Evolutionary conservation across 2,329 filamentous ascomycete genomes (phyloP), one percentile per base, ranked within the genome.

Genomic region (Aspergillus brasiliensis): DNA sequence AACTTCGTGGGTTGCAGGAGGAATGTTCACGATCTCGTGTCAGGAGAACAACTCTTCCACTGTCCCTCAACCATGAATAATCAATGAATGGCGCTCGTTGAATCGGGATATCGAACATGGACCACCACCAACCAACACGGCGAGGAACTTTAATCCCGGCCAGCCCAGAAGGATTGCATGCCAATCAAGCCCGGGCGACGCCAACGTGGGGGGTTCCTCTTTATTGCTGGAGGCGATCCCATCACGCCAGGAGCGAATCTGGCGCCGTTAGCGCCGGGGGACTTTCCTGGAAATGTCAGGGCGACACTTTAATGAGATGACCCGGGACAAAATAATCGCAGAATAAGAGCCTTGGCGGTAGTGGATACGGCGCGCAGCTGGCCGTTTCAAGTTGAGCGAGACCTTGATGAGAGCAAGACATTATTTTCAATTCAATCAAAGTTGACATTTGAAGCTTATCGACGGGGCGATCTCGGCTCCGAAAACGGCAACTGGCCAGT

Each of bases 121-220:
- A 44, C 40, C 40, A 44, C 40, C 8, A 42, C 38, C 15, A 44
- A 42, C 38, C 15, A 44, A 10, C 40, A 44, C n/a, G 17, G 21
- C 40, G 21, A 44, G 23, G 51, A 42, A 54, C 28, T 54, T 8
- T 54, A 54, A 54, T 54, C 51, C 37, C 38, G 51, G 34, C 51
- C 51, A 42, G 37, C 31, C 38, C 51, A 40, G 17, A 19, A 10
- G 25, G 51, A 34, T 31, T 23, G 17, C 51, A 54, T 54, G 51
- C 51, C 51, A 54, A 54, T 54, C 51, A 53, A 38, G 37, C 17
- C 19, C 34, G 17, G 23, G n/a, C 21, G n/a, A 25, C 37, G n/a
- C 23, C 51, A 34, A 44, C 51, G 51, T 54, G 51, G 51, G 37
- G 51, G 23, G 51, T 17, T 21, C n/a, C 19, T 25, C 21, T 53